Evolutionary conservation across 2,329 filamentous ascomycete genomes (phyloP).

Genomic region (Aureobasidium sp.): DNA sequence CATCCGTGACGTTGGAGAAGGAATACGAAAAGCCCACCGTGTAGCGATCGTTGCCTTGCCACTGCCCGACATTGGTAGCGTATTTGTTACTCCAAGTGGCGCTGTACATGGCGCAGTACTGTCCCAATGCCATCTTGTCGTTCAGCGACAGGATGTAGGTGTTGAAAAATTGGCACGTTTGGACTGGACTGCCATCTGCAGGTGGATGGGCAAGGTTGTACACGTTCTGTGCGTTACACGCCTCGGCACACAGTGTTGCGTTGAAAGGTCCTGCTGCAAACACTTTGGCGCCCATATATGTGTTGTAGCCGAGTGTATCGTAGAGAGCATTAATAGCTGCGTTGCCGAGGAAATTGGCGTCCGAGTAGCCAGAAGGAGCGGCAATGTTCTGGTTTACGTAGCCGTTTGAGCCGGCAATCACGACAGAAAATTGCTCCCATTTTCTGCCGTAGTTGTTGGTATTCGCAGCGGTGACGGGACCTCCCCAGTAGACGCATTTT

Average conservation of each 20-base stretch:
- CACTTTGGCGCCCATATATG: constrained; percentile 22
- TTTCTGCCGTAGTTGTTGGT: constrained; percentile 22
- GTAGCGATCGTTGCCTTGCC: constrained; percentile 13
- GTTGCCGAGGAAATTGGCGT: constrained; percentile 15
- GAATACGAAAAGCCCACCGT: constrained; percentile 11
- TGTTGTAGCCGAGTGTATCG: constrained; percentile 21
- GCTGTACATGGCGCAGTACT: constrained; percentile 15
- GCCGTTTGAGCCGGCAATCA: constrained; percentile 14
- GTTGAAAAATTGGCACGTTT: constrained; percentile 9
- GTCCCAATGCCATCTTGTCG: background rate
- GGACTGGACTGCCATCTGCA: background rate
- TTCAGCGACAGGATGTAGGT: constrained; percentile 8
- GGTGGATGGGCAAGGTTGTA: constrained; percentile 17
- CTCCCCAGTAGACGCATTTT: constrained; percentile 30
- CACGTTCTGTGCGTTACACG: constrained; percentile 18
- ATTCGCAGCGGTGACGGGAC: constrained; percentile 19
- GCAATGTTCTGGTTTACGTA: constrained; percentile 9
- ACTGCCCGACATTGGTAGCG: constrained; percentile 17
- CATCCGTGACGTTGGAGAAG: constrained; percentile 6
- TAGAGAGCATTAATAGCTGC: constrained; percentile 22
- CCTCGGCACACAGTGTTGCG: constrained; percentile 22
- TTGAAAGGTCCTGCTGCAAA: constrained; percentile 26
- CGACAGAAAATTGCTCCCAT: constrained; percentile 13
- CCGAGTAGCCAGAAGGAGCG: constrained; percentile 16
- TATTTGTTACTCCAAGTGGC: constrained; percentile 12